A percentile compares a stretch with the other conserved stretches of the same genome.
Conservation (phyloP, 2,329 filamentous ascomycete species). For the Penicillium sp. region DNA sequence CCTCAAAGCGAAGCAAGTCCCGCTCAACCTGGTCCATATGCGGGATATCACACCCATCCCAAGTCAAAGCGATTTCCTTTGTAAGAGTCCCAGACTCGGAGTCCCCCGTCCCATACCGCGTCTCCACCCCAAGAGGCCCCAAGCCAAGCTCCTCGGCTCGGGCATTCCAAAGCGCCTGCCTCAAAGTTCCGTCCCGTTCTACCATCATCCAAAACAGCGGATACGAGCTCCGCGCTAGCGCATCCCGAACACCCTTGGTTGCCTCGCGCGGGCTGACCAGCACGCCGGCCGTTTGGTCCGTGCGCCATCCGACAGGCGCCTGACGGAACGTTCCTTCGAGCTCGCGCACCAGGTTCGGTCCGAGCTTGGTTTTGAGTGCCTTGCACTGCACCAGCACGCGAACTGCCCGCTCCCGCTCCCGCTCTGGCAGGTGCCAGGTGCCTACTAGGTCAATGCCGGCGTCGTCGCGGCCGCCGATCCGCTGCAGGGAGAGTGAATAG, state of each 20-base stretch:
- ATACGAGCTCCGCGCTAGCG: slow-evolving; percentile 63
- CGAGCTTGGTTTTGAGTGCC: slow-evolving; percentile 41
- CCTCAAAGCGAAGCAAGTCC: slow-evolving; percentile 22
- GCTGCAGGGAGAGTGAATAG: slow-evolving; percentile 41
- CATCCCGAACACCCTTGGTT: slow-evolving; percentile 74
- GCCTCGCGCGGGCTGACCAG: slow-evolving; percentile 68
- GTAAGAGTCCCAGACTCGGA: slow-evolving; percentile 16
- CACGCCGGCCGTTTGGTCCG: slow-evolving; percentile 64
- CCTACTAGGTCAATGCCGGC: slow-evolving; percentile 49
- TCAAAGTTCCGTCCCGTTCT: slow-evolving; percentile 36
- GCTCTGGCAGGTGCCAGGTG: slow-evolving; percentile 44
- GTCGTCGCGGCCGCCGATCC: slow-evolving; percentile 47
- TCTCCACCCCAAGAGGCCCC: slow-evolving; percentile 39
- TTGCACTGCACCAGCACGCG: slow-evolving; percentile 50
- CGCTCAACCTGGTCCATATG: slow-evolving; percentile 34
- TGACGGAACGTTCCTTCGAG: slow-evolving; percentile 67
- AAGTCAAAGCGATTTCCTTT: slow-evolving; percentile 33
- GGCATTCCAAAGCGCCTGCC: slow-evolving; percentile 48
- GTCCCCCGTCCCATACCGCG: slow-evolving; percentile 28
- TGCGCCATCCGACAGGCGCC: slow-evolving; percentile 71
- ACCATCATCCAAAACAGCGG: slow-evolving; percentile 66
- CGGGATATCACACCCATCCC: slow-evolving; percentile 37
- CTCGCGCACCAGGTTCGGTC: slow-evolving; percentile 47
- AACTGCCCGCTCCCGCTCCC: slow-evolving; percentile 31
- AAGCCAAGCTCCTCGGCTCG: slow-evolving; percentile 40